These are phyloP conservation scores for Penicillium digitatum DNA, from an alignment of 2,329 filamentous ascomycete genomes.

Conservation along the genomic window DNA sequence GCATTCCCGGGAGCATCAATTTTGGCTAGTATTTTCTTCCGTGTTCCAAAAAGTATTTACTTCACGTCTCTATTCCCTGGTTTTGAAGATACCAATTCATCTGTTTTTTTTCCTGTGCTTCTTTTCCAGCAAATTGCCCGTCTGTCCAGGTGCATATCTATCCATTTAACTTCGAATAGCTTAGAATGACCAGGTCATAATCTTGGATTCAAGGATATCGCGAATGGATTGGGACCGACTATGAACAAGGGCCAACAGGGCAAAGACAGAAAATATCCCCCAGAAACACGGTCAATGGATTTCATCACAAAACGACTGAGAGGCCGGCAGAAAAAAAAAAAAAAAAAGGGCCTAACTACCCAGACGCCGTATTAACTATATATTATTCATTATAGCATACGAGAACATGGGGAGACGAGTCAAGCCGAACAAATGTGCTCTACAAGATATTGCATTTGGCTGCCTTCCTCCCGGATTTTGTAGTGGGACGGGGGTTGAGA, in stretches of 20 bases:
- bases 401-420: conserved; percentile 19
- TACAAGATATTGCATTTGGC: conserved; percentile 46
- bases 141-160: not conserved
- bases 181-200: not conserved
- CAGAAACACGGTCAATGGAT: conserved; percentile 26
- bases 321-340: conserved; percentile 18
- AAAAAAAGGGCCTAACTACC: conserved; percentile 26
- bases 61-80: conserved; percentile 12
- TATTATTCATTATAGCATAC: conserved; percentile 36
- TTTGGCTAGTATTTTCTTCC: conserved; percentile 9
- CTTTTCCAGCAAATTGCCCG: not conserved
- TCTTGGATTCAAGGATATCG: conserved; percentile 3
- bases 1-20: not conserved
- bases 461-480: conserved; percentile 41
- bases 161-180: not conserved
- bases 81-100: conserved; percentile 13
- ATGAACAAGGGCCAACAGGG: conserved; percentile 10
- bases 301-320: conserved; percentile 23
- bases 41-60: conserved; percentile 10
- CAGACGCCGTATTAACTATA: conserved; percentile 40
- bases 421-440: conserved; percentile 19
- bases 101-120: conserved; percentile 4
- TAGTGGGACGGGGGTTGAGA: conserved; percentile 46
- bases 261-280: conserved; percentile 7
- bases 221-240: conserved; percentile 1